These are phyloP conservation scores for Polyporus tsugae DNA, from an alignment of 1,284 basidiomycete genomes.

Conservation along the genomic window DNA sequence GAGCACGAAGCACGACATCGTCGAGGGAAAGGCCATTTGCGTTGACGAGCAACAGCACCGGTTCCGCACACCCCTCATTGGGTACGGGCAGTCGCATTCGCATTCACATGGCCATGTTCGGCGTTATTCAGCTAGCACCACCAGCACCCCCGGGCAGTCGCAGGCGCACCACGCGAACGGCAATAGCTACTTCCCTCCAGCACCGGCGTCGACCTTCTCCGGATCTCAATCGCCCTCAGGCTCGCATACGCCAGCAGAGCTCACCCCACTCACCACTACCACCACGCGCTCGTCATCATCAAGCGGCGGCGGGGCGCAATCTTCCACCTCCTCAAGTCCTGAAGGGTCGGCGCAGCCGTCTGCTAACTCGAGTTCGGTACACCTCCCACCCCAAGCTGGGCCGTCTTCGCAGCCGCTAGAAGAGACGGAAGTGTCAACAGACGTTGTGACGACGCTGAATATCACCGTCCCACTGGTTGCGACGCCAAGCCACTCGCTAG, in stretches of 20 bases:
- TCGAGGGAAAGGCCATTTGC: constrained; percentile 65
- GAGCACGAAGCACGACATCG: constrained; percentile 76
- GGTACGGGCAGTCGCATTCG: background rate
- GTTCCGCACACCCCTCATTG: constrained; percentile 41
- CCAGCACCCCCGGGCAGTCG: constrained; percentile 23
- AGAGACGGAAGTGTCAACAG: constrained; percentile 43
- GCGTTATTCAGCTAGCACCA: constrained; percentile 27
- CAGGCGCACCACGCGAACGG: constrained; percentile 20
- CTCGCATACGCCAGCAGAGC: constrained; percentile 34
- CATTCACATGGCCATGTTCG: constrained; percentile 22
- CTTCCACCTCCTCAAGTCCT: constrained; percentile 6
- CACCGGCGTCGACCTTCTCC: constrained; percentile 24
- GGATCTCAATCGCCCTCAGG: constrained; percentile 26
- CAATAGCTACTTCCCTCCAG: constrained; percentile 31
- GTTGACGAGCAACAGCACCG: constrained; percentile 48
- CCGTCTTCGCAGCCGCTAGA: constrained; percentile 13
- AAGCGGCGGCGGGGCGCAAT: constrained; percentile 22
- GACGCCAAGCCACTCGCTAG: constrained; percentile 70
- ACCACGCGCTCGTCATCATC: constrained; percentile 40
- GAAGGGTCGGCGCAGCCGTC: constrained; percentile 21
- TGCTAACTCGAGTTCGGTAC: constrained; percentile 16
- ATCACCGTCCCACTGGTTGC: constrained; percentile 59
- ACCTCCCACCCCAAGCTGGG: constrained; percentile 21
- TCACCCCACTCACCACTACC: constrained; percentile 40
- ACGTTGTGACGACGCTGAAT: constrained; percentile 57